These are phyloP conservation scores for Pythium aristosporum DNA, from an alignment of 352 stramenopile genomes.

Conservation along the genomic window DNA sequence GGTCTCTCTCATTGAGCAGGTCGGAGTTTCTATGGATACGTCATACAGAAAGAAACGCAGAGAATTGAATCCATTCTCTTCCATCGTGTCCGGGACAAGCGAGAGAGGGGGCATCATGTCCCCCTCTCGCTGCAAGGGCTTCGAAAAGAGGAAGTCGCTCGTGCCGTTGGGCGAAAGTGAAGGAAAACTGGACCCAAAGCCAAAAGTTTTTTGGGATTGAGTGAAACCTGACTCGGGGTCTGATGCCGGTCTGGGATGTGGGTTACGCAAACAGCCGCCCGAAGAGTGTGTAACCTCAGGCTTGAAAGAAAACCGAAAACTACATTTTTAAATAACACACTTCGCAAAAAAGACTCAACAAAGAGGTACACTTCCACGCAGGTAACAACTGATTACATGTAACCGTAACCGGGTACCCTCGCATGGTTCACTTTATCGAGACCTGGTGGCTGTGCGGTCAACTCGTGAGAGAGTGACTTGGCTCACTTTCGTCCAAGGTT, in stretches of 20 bases:
- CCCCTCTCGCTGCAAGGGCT: too few relatives aligned
- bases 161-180: neutral
- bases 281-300: neutral
- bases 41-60: constrained; percentile 5
- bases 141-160: constrained; percentile 7
- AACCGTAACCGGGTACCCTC: too few relatives aligned
- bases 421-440: too few relatives aligned
- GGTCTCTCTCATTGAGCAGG: too few relatives aligned
- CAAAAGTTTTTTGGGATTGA: neutral
- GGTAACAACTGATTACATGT: too few relatives aligned
- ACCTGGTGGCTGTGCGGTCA: too few relatives aligned
- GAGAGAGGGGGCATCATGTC: too few relatives aligned
- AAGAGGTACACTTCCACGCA: too few relatives aligned
- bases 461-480: neutral
- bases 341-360: too few relatives aligned
- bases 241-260: constrained; percentile 3
- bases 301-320: too few relatives aligned
- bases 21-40: neutral
- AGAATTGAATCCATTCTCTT: neutral
- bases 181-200: constrained; percentile 7
- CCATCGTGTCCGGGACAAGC: neutral
- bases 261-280: neutral
- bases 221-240: neutral
- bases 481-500: neutral
- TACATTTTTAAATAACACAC: too few relatives aligned